Conservation (phyloP, 75 land plant species). For the Cryptomeria japonica region DNA sequence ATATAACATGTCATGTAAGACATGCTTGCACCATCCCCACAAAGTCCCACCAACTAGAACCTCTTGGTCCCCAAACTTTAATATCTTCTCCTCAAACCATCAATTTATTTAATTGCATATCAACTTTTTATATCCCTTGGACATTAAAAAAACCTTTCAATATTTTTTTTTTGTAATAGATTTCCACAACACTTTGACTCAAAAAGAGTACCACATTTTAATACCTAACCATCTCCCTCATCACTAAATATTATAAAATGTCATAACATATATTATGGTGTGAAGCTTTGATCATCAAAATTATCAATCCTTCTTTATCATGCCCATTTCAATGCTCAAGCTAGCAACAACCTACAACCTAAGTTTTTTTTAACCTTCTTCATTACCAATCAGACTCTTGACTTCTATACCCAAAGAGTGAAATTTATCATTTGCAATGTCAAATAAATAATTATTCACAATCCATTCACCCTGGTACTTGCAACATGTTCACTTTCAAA, state of each 20-base stretch:
- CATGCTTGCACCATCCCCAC: no score
- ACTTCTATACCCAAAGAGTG: background rate
- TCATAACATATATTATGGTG: background rate
- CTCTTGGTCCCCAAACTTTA: no score
- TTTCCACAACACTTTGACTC: no score
- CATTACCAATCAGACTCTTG: background rate
- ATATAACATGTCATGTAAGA: no score
- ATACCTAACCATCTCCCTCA: background rate
- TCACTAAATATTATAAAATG: background rate
- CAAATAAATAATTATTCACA: background rate
- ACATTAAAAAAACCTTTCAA: no score
- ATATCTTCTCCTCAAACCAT: no score
- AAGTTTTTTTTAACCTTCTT: constrained; percentile 47
- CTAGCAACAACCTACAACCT: constrained; percentile 75
- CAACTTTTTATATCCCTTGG: no score
- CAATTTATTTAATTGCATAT: no score
- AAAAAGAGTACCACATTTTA: no score
- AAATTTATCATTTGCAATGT: background rate
- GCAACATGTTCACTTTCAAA: constrained; percentile 54
- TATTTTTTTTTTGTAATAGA: no score
- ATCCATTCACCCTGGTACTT: constrained; percentile 16
- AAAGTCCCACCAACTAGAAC: no score
- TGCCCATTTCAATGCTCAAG: constrained; percentile 65
- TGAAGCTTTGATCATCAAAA: constrained; percentile 7
- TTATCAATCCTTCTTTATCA: constrained; percentile 45